Evolutionary conservation across 2,329 filamentous ascomycete genomes (phyloP), one percentile per base, ranked within the genome.

Genomic region (Botrytis fabae): DNA sequence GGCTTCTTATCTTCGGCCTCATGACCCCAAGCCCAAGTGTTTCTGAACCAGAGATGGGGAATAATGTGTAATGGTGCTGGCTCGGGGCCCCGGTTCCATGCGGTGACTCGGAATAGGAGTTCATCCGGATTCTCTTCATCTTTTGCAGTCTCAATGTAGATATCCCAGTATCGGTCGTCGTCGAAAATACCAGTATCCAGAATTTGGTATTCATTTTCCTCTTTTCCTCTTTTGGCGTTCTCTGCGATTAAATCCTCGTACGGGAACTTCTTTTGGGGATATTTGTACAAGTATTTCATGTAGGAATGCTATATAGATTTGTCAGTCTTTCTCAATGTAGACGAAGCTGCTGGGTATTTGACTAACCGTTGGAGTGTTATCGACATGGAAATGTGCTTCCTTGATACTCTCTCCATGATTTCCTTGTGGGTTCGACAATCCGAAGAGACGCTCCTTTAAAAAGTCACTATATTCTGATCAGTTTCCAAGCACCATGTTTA

Each of bases 221-320:
- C 82, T 82, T 91, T 93, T 72, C 88, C 87, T 76, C 95, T 89
- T 77, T 86, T 89, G 61, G 90, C 94, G 81, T 97, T 98, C 80
- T 97, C 93, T 76, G 93, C 86, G 76, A 97, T 85, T 64, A 98
- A 86, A 76, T 97, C 90, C 82, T 98, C 88, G 85, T 98, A 98
- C 3, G 95, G 96, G 80, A 98, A 98, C 76, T 91, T 90, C 79
- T 88, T 89, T 83, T 98, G 95, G 0, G 96, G 96, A 79, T 98
- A 97, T 83, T 98, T 98, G 88, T 98, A 98, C 77, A 98, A 91
- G 80, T 91, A 97, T 83, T 98, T 98, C 95, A 98, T 98, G 85
- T 98, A 98, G 42, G 95, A 97, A 83, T 98, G 95, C 93, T 95
- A 81, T 8, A 61, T 64, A 74, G 78, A 32, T 76, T 70, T 46